These are phyloP conservation scores for Rhizopogon salebrosus DNA, from an alignment of 768 basidiomycete genomes.

Conservation along the genomic window DNA sequence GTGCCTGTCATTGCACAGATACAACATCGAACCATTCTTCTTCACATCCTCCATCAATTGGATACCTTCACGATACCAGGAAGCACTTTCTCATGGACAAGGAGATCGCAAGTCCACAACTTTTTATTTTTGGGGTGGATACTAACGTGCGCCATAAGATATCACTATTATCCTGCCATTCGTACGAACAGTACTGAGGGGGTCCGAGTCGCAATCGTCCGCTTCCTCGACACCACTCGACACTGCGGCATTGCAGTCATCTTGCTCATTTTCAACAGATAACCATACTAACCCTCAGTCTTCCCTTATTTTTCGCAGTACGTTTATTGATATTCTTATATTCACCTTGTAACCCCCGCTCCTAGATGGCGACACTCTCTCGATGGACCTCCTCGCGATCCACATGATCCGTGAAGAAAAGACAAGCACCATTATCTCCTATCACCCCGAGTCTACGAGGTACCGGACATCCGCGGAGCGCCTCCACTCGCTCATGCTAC, in stretches of 20 bases:
- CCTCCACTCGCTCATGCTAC: constrained; percentile 23
- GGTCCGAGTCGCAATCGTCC: constrained; percentile 13
- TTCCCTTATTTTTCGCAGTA: constrained; percentile 36
- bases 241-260: not conserved
- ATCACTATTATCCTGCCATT: constrained; percentile 54
- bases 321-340: constrained; percentile 5
- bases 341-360: not conserved
- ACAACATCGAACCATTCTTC: constrained; percentile 58
- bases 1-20: constrained; percentile 26
- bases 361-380: constrained; percentile 16
- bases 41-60: constrained; percentile 60
- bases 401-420: constrained; percentile 40
- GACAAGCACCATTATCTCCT: constrained; percentile 22
- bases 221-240: not conserved
- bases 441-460: constrained; percentile 18
- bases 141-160: constrained; percentile 29
- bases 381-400: constrained; percentile 45
- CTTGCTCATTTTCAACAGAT: not conserved
- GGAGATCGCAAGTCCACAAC: constrained; percentile 47
- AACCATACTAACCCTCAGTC: constrained; percentile 46
- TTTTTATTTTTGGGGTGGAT: not conserved
- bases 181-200: constrained; percentile 28
- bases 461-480: constrained; percentile 14
- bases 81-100: constrained; percentile 30
- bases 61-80: constrained; percentile 65